A percentile compares a stretch with the other conserved stretches of the same genome.
These are phyloP conservation scores for Elaphomyces granulatus DNA, from an alignment of 495 filamentous ascomycete genomes.

Conservation along the genomic window DNA sequence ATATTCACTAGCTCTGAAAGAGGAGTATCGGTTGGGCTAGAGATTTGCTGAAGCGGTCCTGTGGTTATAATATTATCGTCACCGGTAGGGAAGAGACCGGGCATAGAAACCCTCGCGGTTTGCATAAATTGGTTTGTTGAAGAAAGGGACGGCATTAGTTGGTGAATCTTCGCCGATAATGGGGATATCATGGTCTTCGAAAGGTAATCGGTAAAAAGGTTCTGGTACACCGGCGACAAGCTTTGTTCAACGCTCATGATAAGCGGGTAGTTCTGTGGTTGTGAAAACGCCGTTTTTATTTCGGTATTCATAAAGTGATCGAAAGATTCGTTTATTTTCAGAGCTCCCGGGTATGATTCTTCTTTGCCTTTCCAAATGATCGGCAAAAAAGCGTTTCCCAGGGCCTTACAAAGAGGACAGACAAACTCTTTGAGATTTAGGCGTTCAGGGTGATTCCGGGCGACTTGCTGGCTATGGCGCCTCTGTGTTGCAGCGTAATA, in stretches of 20 bases:
- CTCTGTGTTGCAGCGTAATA: slow-evolving; percentile 71
- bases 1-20: slow-evolving; percentile 64
- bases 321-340: slow-evolving; percentile 46
- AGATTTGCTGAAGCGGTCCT: slow-evolving; percentile 22
- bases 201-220: slow-evolving; percentile 51
- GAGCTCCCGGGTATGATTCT: slow-evolving; percentile 55
- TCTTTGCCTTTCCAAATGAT: slow-evolving; percentile 92
- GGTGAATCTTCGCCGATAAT: slow-evolving; percentile 43
- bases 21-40: slow-evolving; percentile 22
- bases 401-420: slow-evolving; percentile 94
- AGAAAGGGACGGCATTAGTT: slow-evolving; percentile 24
- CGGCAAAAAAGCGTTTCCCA: slow-evolving; percentile 90
- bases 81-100: slow-evolving; percentile 28
- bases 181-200: slow-evolving; percentile 43
- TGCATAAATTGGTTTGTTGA: slow-evolving; percentile 14
- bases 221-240: slow-evolving; percentile 31
- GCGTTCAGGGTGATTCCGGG: slow-evolving; percentile 78
- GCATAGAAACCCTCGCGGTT: slow-evolving; percentile 29
- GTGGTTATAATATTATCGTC: slow-evolving; percentile 22
- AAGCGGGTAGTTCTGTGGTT: slow-evolving; percentile 24
- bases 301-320: slow-evolving; percentile 35
- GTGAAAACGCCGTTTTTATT: slow-evolving; percentile 19
- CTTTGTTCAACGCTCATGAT: slow-evolving; percentile 26
- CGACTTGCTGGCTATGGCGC: slow-evolving; percentile 81
- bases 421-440: slow-evolving; percentile 71